Base-by-base conservation (phyloP, 768 basidiomycete genomes). In the Boletus edulis region DNA sequence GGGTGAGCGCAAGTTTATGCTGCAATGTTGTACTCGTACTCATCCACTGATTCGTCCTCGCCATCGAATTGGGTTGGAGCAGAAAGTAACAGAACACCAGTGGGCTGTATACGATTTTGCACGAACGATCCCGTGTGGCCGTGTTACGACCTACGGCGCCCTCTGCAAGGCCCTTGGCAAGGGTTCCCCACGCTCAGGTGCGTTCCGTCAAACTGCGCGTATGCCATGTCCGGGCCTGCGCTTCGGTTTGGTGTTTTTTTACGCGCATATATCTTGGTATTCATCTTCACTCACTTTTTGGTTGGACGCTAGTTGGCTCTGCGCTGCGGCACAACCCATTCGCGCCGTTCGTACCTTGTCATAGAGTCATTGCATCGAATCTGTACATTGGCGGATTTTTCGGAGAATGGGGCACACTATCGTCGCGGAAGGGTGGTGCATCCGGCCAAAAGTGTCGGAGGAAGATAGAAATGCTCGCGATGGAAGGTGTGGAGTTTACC, bases 321-420 rank as follows among this genome's bases (percentile, higher is more conserved):
- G 87, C 86, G 0, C 69, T 89, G 27, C 75, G 82, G 40, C 76
- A 74, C 47, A 88, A 89, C 60, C 86, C 87, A 0, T 89, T 88
- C 66, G 78, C 78, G 5, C 87, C 87, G 0, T 77, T 74, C 54
- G 75, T 89, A 5, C 87, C 87, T 0, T 89, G 87, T 56, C 87
- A 89, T 61, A 81, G 87, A 34, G 78, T 89, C 49, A 79, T 89
- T 14, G 83, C 85, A 0, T 81, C 84, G 0, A 81, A 77, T 57
- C 65, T 77, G 12, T 85, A 76, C 51, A 73, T 87, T 13, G 86
- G 85, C 3, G 87, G 87, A 0, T 87, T 83, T 63, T 73, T 69
- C 39, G 86, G 85, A 17, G 81, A 86, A 66, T 85, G 83, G 81
- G 80, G 78, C 4, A 73, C 69, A 31, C 20, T 11, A 35, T 29